Percentiles rank a stretch among this genome's conserved stretches.
These are phyloP conservation scores for Cladorrhinum sp. DNA, from an alignment of 2,329 filamentous ascomycete species.

Conservation along the genomic window DNA sequence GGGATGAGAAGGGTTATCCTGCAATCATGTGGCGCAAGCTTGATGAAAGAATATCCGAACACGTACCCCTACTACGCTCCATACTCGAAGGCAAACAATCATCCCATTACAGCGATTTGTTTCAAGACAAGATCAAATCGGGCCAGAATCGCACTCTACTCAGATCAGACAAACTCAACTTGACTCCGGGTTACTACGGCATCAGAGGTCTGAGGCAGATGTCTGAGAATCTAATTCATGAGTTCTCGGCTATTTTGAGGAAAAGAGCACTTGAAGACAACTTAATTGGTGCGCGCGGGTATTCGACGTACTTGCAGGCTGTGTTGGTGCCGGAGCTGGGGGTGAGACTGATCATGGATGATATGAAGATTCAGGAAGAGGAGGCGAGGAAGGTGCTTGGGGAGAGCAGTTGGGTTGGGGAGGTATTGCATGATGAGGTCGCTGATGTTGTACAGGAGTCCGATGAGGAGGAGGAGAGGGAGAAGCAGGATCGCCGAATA, in stretches of 20 bases:
- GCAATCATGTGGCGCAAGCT: slow-evolving; percentile 66
- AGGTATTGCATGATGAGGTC: slow-evolving; percentile 64
- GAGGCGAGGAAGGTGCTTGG: slow-evolving; percentile 56
- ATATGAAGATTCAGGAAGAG: slow-evolving; percentile 45
- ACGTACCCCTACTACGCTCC: slow-evolving; percentile 53
- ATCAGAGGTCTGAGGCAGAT: slow-evolving; percentile 68
- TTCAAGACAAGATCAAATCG: slow-evolving; percentile 53
- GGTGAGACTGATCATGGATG: slow-evolving; percentile 54
- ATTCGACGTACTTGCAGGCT: slow-evolving; percentile 66
- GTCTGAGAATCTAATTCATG: slow-evolving; percentile 63
- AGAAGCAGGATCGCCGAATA: not conserved
- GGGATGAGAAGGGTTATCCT: slow-evolving; percentile 61
- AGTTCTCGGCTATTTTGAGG: slow-evolving; percentile 59
- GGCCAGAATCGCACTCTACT: slow-evolving; percentile 60
- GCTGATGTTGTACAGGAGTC: slow-evolving; percentile 48
- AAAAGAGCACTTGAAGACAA: slow-evolving; percentile 60
- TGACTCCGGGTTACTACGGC: slow-evolving; percentile 81
- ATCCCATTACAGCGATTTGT: slow-evolving; percentile 59
- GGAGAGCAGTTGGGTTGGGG: slow-evolving; percentile 65
- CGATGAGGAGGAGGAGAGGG: slow-evolving; percentile 15
- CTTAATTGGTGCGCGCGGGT: slow-evolving; percentile 64
- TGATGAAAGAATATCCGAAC: slow-evolving; percentile 53
- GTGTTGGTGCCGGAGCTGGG: slow-evolving; percentile 74
- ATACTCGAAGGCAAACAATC: slow-evolving; percentile 55
- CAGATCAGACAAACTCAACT: slow-evolving; percentile 50